A percentile compares a stretch with the other conserved stretches of the same genome.
phyloP scores from a whole-genome alignment of 2,329 filamentous ascomycete species.

The Trichoderma hamatum region DNA sequence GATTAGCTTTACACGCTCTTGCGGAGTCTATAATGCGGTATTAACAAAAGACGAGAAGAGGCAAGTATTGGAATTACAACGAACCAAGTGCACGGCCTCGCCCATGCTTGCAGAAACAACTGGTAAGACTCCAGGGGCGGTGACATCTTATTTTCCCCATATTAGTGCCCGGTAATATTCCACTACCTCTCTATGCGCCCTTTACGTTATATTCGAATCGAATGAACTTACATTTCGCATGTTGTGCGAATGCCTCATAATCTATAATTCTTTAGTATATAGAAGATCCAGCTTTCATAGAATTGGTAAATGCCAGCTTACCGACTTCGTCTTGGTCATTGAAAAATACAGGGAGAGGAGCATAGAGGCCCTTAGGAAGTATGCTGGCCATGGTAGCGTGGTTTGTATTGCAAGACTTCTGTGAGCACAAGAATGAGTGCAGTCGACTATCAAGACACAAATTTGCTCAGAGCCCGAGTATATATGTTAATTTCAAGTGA shows the following conservation, averaged over 20 bases:
- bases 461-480: not conserved
- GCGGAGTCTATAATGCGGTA: not conserved
- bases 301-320: not conserved
- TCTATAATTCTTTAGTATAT: not conserved
- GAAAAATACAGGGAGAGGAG: not conserved
- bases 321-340: conserved; percentile 2
- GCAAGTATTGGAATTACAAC: not conserved
- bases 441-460: not conserved
- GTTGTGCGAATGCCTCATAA: conserved; percentile 8
- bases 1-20: not conserved
- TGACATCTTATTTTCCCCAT: not conserved
- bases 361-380: not conserved
- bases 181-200: too few relatives aligned
- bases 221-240: not conserved
- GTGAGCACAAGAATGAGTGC: not conserved
- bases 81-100: conserved; percentile 10
- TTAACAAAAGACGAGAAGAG: not conserved
- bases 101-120: conserved; percentile 19
- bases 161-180: not conserved
- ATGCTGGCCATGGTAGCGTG: not conserved
- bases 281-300: not conserved
- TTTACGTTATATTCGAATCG: not conserved
- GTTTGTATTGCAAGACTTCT: too few relatives aligned
- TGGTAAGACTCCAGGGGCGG: not conserved
- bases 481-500: not conserved